Conservation (phyloP, 257 asterid species). For the Solanum commersonii region DNA sequence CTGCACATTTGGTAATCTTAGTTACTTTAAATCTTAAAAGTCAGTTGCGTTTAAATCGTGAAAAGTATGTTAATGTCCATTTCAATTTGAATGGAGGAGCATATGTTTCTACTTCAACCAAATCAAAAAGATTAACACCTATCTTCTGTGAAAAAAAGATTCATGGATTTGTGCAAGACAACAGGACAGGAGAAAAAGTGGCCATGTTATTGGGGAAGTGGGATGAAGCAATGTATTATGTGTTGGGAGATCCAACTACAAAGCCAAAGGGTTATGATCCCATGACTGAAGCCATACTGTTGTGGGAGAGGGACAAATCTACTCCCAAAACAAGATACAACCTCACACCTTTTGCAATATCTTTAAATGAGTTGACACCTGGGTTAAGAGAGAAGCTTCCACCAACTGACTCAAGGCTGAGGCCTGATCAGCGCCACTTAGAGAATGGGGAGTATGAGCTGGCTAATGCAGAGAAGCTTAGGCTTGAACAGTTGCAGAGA, state of each 20-base stretch:
- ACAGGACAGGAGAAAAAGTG: conserved; percentile 86
- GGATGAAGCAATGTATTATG: conserved; percentile 98
- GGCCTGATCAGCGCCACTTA: conserved; percentile 95
- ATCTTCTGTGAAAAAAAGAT: conserved; percentile 34
- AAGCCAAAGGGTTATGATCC: conserved; percentile 98
- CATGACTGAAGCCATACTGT: conserved; percentile 80
- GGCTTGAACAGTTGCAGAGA: conserved; percentile 97
- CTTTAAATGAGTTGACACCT: conserved; percentile 80
- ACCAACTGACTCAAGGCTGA: conserved; percentile 87
- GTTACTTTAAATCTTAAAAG: neutral
- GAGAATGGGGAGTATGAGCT: conserved; percentile 95
- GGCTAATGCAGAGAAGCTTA: conserved; percentile 91
- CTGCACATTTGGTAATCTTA: neutral
- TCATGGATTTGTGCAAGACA: conserved; percentile 98
- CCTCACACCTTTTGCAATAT: conserved; percentile 88
- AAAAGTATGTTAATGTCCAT: neutral
- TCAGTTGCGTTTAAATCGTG: neutral
- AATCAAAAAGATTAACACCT: neutral
- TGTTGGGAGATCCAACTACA: conserved; percentile 83
- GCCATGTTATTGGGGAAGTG: conserved; percentile 91
- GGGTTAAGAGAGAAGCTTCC: conserved; percentile 71
- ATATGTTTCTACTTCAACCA: neutral
- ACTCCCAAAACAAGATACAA: conserved; percentile 79
- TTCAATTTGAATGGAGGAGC: neutral
- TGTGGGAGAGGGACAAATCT: conserved; percentile 93